Base-by-base conservation (phyloP, 371 early-diverging fungal species). In the Mortierella sp. region DNA sequence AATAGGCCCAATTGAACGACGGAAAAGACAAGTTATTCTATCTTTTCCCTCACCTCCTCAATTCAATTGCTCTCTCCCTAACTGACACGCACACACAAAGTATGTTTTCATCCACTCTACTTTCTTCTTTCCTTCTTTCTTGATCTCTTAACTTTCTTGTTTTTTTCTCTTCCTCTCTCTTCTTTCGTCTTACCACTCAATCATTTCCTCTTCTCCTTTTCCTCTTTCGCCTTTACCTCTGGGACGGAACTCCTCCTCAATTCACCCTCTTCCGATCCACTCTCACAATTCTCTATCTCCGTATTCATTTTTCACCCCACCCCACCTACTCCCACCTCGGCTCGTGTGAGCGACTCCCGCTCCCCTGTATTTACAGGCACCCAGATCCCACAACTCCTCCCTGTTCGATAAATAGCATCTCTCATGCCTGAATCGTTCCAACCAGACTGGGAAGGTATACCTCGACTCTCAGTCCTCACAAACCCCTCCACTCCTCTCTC, bases 371-470 rank as follows among this genome's bases (percentile, higher is more conserved):
- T 35, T 7, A 18, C 18, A 29, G 63, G 18, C 63, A 63, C 14
- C 4, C 48, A 46, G 4, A 46, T 12, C 2, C 3, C 48, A 4
- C 48, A 1, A 41, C 41, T 11, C 29, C 16, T 27, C 12, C 35
- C 60, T 60, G 4, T 32, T 27, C 56, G 56, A 56, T 16, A 8
- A 27, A n/a, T n/a, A 56, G n/a, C 10, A 8, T 8, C n/a, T n/a
- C 55, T 55, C 55, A n/a, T 21, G 49, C 14, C 49, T n/a, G 55
- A 55, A 55, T 18, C 35, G 5, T 63, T 29, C 18, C 14, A 29
- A 32, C 63, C 63, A 29, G 63, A 63, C 63, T 63, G 63, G 63
- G 29, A 63, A 63, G 63, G 63, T 63, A 63, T 63, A 35, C 63
- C 35, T 32, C 63, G 32, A 60, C 63, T 14, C 63, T 18, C 29